Evolutionary conservation across 1,284 basidiomycete species (phyloP), one percentile per base, ranked within the genome.

Genomic region (Naganishia albida): DNA sequence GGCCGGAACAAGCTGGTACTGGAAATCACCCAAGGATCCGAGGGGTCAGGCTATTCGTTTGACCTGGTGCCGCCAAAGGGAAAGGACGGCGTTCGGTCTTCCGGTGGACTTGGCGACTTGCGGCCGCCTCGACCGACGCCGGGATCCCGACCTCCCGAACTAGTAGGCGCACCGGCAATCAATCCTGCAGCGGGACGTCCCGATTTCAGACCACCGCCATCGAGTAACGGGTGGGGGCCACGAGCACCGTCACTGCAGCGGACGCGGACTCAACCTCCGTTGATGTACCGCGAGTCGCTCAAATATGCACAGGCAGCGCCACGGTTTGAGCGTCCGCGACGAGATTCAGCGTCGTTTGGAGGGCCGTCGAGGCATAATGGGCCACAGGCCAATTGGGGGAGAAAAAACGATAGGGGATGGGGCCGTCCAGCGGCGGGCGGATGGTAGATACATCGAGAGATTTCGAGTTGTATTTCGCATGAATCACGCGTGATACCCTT

Each of bases 1-100:
- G 77, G 75, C 3, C 69, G 77, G 28, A 71, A 73, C 56, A 75
- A 76, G 54, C 65, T 79, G 13, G 56, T 60, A 0, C 67, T 80
- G 52, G 65, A 56, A 7, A 70, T 77, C 12, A 51, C 46, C n/a
- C 62, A 67, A 44, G 60, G 50, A 23, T 39, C n/a, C 28, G 60
- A 25, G 20, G 60, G 50, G 12, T 42, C 49, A 20, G 68, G 66
- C 38, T 70, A 62, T 40, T 62, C 52, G 39, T 71, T 71, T 60
- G 67, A 53, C 16, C 59, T 66, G n/a, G 64, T 50, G 12, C 64
- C 57, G 25, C 64, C 64, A 40, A 65, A 60, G 42, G 50, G 48
- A 18, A 56, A 52, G 25, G 55, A 56, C 50, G 46, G 56, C 23
- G 49, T 57, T 25, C 63, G 70, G 16, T 62, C 71, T 15, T 54